Evolutionary conservation across 345 rosid genomes (phyloP), one percentile per base, ranked within the genome.

Genomic region (Brassica incana): DNA sequence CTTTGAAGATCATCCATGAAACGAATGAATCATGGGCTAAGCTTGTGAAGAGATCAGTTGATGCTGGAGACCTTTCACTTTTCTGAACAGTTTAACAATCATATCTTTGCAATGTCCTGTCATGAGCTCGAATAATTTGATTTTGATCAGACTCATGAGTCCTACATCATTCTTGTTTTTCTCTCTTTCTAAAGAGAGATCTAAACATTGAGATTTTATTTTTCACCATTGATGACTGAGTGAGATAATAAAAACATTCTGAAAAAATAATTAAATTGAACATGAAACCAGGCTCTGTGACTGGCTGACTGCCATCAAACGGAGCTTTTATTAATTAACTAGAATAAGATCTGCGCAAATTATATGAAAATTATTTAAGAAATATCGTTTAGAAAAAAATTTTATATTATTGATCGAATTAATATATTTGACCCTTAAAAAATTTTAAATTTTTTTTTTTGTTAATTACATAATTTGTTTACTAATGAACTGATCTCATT

Each of bases 21-120:
- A 85, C 96, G 0, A 90, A 92, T n/a, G 90, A 90, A 65, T 89
- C 97, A 27, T 92, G 97, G 97, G 82, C 88, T 50, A 92, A 87
- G 82, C 96, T 92, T 70, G 89, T 92, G 58, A 89, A 89, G 85
- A 87, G 96, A 87, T 79, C 88, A 9, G 78, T 88, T 63, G 85
- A 83, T 35, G 90, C 91, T 16, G 90, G 90, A 43, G 91, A 85
- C 72, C 92, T 88, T 66, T 91, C 92, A 30, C 92, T 91, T 66
- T 69, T 78, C 81, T 81, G 43, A 81, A 70, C 68, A 59, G 18
- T 67, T 60, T 20, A 5, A 14, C 16, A 25, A 60, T 60, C 30
- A 52, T 63, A 69, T 40, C 15, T 75, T 40, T 75, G 67, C 62
- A 52, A 9, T 69, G 33, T 48, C 36, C 27, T n/a, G 0, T 62